Base-by-base conservation (phyloP, 148 eudicot species). In the Camellia lanceoleosa region DNA sequence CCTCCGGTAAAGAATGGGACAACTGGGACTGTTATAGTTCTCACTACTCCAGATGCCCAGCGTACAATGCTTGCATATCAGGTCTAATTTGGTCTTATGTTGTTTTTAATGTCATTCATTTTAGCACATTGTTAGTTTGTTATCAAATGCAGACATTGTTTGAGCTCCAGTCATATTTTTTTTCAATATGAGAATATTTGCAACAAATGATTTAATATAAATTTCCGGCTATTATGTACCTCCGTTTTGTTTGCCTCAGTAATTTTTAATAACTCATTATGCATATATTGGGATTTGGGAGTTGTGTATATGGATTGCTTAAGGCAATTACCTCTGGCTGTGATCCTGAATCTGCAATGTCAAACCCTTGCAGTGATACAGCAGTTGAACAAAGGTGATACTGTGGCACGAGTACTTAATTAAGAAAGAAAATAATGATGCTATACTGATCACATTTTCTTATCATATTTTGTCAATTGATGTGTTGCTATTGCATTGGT, bases 51-150 rank as follows among this genome's bases (percentile, higher is more conserved):
- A 46, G 99, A 96, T 90, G 99, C 99, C 83, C 99, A 92, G 82
- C 92, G 99, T 46, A 96, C 99, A 71, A 96, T 96, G 99, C 98
- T 96, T 87, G 97, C 99, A 66, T 94, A 96, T 84, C 99, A 89
- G 97, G 99, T 93, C 62, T 54, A 47, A 54, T 19, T 3, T 70
- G 42, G 3, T n/a, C 38, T 49, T n/a, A 23, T 20, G 73, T 59
- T 52, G 23, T 38, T 51, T n/a, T 68, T 72, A 49, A 74, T 73
- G 77, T 52, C 74, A 30, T 47, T 49, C 15, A 47, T 14, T 71
- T 49, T 47, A 46, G 20, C 52, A 47, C 20, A 9, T 19, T 5
- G 6, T 49, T 47, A n/a, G 14, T 49, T 49, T 49, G 11, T 69
- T 77, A 8, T 15, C 47, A 7, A 77, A 77, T 64, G 46, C 71